Base-by-base conservation (phyloP, 176 grass and related monocot genomes). In the Typha latifolia region DNA sequence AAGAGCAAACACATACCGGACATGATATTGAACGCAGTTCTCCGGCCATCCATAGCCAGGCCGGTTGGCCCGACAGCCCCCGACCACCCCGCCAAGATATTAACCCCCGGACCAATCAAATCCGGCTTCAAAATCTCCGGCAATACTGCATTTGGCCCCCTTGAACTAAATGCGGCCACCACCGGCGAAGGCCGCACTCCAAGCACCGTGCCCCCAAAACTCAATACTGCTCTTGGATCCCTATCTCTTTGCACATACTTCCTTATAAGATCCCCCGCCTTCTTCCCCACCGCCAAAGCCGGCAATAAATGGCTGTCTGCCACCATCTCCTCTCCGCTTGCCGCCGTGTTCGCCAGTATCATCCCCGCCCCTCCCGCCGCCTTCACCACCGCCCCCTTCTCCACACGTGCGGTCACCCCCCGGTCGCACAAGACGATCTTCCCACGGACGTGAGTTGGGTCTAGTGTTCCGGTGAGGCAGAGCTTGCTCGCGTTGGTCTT, bases 121-220 rank as follows among this genome's bases (percentile, higher is more conserved):
- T 99, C 94, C 47, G 94, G 94, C 79, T 99, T 93, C 19, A 99
- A 79, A 69, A 99, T 74, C 23, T 93, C 79, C 48, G 89, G 89
- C 49, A 91, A 84, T 14, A 99, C 83, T 61, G 82, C 70, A 80
- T 92, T 99, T 0, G 94, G 94, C 1, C 94, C 94, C n/a, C 94
- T 84, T 11, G 94, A 99, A 74, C 94, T 99, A 84, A 99, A 99
- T 16, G 94, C 94, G 0, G 89, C 94, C 70, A 90, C 94, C 47
- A 93, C 81, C 1, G 94, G 94, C 1, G 89, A 99, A 12, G 94
- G 89, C 19, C 76, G 86, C 26, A 99, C 67, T 12, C 94, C 89
- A 5, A 99, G 83, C 51, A 92, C 79, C 48, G 94, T 99, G 19
- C 94, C 94, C 19, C 94, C 75, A 71, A 99, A 99, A 67, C 80